These are phyloP conservation scores for Venturia asperata DNA, from an alignment of 2,329 filamentous ascomycete genomes.

Conservation along the genomic window DNA sequence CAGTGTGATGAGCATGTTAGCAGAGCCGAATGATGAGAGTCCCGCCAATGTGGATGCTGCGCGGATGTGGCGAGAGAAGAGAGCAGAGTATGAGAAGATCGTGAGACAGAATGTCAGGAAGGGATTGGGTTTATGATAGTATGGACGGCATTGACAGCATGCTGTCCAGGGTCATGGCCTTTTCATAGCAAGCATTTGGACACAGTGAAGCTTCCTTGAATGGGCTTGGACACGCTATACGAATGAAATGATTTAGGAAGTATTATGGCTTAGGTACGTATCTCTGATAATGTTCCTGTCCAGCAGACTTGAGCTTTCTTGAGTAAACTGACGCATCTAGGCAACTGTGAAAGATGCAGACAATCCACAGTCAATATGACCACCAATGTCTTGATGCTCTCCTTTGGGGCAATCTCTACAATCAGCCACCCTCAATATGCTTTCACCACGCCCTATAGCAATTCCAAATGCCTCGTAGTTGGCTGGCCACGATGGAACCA, in stretches of 20 bases:
- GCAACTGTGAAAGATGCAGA: too few species aligned
- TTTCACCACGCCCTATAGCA: too few species aligned
- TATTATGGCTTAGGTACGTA: neutral
- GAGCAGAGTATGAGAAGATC: slow-evolving; percentile 75
- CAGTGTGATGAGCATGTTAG: slow-evolving; percentile 96
- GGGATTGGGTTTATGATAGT: slow-evolving; percentile 29
- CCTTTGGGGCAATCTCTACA: neutral
- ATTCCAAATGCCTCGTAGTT: too few species aligned
- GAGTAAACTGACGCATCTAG: too few species aligned
- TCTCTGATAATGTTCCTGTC: neutral
- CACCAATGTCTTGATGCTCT: neutral
- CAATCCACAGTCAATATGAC: too few species aligned
- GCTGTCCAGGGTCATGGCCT: neutral
- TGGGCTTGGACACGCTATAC: neutral
- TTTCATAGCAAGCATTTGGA: neutral
- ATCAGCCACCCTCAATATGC: too few species aligned
- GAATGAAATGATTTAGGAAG: neutral
- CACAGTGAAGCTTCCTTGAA: neutral
- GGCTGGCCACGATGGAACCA: too few species aligned
- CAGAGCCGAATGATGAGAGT: slow-evolving; percentile 93
- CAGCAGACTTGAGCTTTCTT: too few species aligned
- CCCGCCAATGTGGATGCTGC: slow-evolving; percentile 94
- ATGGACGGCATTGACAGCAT: neutral
- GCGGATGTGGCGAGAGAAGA: slow-evolving; percentile 87
- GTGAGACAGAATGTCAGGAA: slow-evolving; percentile 76